phyloP scores from a whole-genome alignment of 2,329 filamentous ascomycete genomes.

The Trichoderma semiorbis region DNA sequence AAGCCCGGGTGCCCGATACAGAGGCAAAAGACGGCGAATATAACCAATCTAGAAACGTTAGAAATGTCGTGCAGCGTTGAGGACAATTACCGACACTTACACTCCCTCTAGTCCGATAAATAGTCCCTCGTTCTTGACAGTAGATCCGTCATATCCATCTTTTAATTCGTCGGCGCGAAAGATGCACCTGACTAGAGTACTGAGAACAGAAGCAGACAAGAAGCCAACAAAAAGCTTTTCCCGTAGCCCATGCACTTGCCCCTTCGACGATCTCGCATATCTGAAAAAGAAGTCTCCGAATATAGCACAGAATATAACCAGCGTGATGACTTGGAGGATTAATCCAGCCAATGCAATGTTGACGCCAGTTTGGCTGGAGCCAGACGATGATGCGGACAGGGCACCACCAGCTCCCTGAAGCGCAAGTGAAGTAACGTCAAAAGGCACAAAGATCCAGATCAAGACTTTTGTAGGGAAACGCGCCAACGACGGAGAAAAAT shows the following conservation, averaged over 20 bases:
- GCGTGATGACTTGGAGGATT: not conserved
- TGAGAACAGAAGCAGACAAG: not conserved
- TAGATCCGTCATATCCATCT: not conserved
- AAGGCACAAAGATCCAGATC: not conserved
- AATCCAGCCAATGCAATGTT: not conserved
- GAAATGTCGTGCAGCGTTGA: not conserved
- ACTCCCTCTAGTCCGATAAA: not conserved
- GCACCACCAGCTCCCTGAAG: not conserved
- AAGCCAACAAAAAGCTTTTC: not conserved
- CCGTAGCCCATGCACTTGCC: not conserved
- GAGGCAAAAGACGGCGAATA: not conserved
- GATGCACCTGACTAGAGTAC: not conserved
- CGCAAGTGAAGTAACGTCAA: not conserved
- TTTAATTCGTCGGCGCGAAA: not conserved
- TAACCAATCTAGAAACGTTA: not conserved
- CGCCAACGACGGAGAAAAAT: not conserved
- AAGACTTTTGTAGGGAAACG: not conserved
- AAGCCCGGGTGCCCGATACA: not conserved
- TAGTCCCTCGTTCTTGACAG: not conserved
- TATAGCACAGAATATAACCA: not conserved
- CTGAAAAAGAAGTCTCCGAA: not conserved
- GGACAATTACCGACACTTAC: not conserved
- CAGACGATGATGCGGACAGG: not conserved
- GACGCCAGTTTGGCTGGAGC: not conserved
- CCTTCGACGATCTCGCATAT: not conserved